Percentiles rank a stretch among this genome's conserved stretches.
These are phyloP conservation scores for Filobasidium floriforme DNA, from an alignment of 768 basidiomycete genomes.

Conservation along the genomic window DNA sequence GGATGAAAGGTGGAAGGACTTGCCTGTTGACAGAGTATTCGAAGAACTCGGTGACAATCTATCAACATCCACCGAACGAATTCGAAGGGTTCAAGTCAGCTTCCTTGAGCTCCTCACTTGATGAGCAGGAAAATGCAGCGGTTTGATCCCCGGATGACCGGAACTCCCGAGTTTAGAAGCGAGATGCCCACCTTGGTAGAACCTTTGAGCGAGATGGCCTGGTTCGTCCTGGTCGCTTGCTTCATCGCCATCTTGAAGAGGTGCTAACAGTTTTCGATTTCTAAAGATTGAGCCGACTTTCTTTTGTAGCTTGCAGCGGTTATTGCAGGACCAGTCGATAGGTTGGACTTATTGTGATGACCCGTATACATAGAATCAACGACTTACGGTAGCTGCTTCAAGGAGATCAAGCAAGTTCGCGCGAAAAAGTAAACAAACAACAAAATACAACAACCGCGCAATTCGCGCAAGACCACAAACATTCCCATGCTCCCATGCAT, in stretches of 20 bases:
- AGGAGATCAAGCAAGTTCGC: neutral
- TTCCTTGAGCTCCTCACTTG: too few relatives aligned
- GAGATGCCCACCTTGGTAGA: constrained; percentile 52
- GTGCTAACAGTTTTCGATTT: neutral
- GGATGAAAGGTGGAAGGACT: constrained; percentile 43
- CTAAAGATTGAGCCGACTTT: too few relatives aligned
- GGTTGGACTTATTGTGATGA: too few relatives aligned
- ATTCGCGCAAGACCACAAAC: too few relatives aligned
- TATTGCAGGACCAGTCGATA: too few relatives aligned
- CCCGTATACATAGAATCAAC: too few relatives aligned
- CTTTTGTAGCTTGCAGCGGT: too few relatives aligned
- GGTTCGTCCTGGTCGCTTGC: constrained; percentile 40
- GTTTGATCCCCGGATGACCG: too few relatives aligned
- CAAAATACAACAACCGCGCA: neutral
- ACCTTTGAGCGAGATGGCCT: constrained; percentile 82
- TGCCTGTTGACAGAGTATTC: constrained; percentile 98
- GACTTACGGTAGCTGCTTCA: too few relatives aligned
- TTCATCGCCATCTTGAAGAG: constrained; percentile 38
- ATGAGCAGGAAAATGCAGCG: too few relatives aligned
- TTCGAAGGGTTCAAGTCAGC: neutral
- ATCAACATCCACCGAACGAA: constrained; percentile 20
- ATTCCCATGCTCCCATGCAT: too few relatives aligned
- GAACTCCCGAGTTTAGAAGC: too few relatives aligned
- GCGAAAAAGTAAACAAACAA: constrained; percentile 5
- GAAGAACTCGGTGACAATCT: constrained; percentile 95